These are phyloP conservation scores for Zoysia pacifica DNA, from an alignment of 176 grass and related monocot genomes.

Conservation along the genomic window DNA sequence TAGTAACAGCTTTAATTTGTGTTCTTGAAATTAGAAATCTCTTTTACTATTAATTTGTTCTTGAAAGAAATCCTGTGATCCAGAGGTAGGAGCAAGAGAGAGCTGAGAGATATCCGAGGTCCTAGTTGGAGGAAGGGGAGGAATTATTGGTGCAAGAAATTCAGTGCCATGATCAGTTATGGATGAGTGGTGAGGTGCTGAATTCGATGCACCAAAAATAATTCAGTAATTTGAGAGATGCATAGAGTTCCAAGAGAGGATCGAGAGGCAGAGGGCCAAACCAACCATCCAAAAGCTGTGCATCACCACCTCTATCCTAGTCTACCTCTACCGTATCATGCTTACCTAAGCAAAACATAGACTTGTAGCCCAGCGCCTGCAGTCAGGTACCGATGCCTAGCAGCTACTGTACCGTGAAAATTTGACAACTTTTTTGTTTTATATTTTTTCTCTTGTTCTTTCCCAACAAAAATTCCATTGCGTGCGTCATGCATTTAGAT, in stretches of 20 bases:
- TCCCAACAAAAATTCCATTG: neutral
- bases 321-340: conserved; percentile 24
- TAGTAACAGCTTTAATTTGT: no score
- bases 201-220: conserved; percentile 56
- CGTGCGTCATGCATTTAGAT: neutral
- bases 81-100: no score
- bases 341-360: conserved; percentile 25
- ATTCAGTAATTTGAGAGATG: conserved; percentile 36
- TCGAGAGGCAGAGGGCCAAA: conserved; percentile 37
- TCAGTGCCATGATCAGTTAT: conserved; percentile 76
- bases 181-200: conserved; percentile 67
- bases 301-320: conserved; percentile 23
- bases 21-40: neutral
- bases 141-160: conserved; percentile 67
- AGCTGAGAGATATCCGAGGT: no score
- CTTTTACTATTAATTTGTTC: neutral
- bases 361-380: neutral
- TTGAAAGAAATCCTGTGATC: no score
- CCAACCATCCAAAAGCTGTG: conserved; percentile 56
- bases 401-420: neutral
- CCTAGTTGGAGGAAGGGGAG: neutral
- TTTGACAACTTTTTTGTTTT: neutral
- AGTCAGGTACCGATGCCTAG: neutral
- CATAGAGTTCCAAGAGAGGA: conserved; percentile 56
- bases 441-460: neutral